Percentiles rank a stretch among this genome's conserved stretches.
Evolutionary conservation across 345 rosid species (phyloP).

Genomic region (Eucalyptus tenuipes): DNA sequence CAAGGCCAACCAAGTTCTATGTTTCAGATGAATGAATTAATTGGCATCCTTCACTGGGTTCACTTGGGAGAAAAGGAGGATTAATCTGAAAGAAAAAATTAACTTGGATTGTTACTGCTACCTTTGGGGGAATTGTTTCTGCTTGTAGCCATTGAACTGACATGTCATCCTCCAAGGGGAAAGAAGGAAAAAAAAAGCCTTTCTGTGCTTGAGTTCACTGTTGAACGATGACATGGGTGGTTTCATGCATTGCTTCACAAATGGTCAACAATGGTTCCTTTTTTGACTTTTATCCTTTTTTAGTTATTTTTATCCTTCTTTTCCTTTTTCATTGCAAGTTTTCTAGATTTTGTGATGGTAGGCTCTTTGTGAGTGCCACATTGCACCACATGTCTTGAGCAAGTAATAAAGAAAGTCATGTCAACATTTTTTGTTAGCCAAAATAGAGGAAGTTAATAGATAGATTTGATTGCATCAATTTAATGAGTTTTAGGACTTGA

Average conservation of each 20-base stretch:
- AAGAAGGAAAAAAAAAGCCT: background rate
- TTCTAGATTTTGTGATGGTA: background rate
- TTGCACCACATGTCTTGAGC: background rate
- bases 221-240: background rate
- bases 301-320: background rate
- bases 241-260: background rate
- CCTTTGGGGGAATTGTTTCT: background rate
- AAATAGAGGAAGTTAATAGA: background rate
- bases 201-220: background rate
- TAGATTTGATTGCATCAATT: background rate
- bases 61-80: background rate
- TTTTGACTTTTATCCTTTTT: background rate
- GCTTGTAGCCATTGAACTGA: background rate
- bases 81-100: background rate
- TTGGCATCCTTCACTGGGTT: background rate
- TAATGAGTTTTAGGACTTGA: background rate
- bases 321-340: background rate
- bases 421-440: background rate
- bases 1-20: background rate
- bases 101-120: background rate
- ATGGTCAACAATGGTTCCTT: background rate
- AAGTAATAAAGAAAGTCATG: background rate
- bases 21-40: background rate
- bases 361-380: background rate
- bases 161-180: background rate